Percentiles rank a stretch among this genome's conserved stretches.
Evolutionary conservation across 768 basidiomycete genomes (phyloP).

Genomic region (Pilatotrama ljubarskyi): DNA sequence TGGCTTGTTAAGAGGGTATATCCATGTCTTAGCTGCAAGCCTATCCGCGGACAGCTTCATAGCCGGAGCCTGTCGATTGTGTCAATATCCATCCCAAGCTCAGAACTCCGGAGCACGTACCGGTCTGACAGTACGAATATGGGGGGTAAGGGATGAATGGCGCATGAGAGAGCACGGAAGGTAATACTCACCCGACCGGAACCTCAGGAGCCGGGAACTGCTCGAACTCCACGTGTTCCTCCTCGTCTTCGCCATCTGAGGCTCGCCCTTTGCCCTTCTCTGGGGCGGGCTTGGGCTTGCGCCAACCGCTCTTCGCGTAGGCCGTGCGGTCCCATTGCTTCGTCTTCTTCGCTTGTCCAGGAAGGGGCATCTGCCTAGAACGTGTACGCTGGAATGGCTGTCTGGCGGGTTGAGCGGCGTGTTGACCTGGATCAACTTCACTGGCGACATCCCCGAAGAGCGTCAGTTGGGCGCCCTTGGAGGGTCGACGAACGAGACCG

Average conservation of each 20-base stretch:
- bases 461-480: constrained; percentile 58
- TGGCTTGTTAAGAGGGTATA: constrained; percentile 86
- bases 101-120: neutral
- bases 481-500: constrained; percentile 17
- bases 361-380: constrained; percentile 33
- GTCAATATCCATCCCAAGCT: neutral
- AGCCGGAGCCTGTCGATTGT: constrained; percentile 51
- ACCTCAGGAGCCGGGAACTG: constrained; percentile 78
- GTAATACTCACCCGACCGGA: constrained; percentile 28
- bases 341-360: constrained; percentile 43
- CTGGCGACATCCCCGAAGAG: constrained; percentile 62
- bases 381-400: constrained; percentile 43
- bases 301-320: constrained; percentile 80
- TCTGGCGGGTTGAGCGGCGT: constrained; percentile 18
- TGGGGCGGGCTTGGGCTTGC: constrained; percentile 49
- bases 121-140: neutral
- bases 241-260: constrained; percentile 55
- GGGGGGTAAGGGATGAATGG: neutral
- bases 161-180: neutral
- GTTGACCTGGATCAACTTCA: constrained; percentile 32
- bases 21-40: constrained; percentile 82
- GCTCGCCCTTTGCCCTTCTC: constrained; percentile 45
- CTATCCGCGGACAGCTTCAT: constrained; percentile 81
- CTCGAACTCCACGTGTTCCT: constrained; percentile 68
- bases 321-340: constrained; percentile 93